These are phyloP conservation scores for Rubroshorea leprosula DNA, from an alignment of 345 rosid genomes.

Conservation along the genomic window DNA sequence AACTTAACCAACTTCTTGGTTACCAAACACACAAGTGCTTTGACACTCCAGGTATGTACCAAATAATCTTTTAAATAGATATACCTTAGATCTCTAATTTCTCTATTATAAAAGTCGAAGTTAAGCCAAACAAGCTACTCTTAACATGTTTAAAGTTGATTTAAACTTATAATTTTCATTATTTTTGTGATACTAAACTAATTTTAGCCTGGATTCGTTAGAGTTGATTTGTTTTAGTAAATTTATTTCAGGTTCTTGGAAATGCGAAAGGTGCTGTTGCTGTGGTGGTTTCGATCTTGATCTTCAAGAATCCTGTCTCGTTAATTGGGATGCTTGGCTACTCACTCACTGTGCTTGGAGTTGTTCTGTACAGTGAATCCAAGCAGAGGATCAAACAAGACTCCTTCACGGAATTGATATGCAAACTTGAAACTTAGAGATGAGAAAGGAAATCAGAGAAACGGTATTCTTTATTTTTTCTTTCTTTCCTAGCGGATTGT, in stretches of 20 bases:
- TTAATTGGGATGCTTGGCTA: conserved; percentile 56
- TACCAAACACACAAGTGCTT: conserved; percentile 47
- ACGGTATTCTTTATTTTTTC: too few species aligned
- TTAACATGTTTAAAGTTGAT: too few species aligned
- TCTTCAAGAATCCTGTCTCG: conserved; percentile 54
- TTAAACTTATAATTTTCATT: too few species aligned
- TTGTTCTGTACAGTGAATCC: conserved; percentile 47
- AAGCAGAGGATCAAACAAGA: conserved; percentile 42
- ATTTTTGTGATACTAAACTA: too few species aligned
- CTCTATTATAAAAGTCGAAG: too few species aligned
- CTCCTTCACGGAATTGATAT: neutral
- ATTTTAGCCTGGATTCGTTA: too few species aligned
- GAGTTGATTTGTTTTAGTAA: neutral
- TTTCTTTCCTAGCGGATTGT: too few species aligned
- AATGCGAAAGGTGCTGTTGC: conserved; percentile 65
- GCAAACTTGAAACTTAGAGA: too few species aligned
- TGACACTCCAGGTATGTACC: conserved; percentile 50
- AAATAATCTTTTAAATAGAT: too few species aligned
- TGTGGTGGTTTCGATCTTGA: conserved; percentile 48
- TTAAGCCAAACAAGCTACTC: too few species aligned
- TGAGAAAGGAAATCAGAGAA: too few species aligned
- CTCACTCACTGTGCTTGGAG: conserved; percentile 45
- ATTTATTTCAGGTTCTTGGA: conserved; percentile 43
- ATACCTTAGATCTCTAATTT: too few species aligned
- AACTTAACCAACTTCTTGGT: conserved; percentile 54